Evolutionary conservation across 805 yeast species (phyloP), one percentile per base, ranked within the genome.

Genomic region (Suhomyces sp.): DNA sequence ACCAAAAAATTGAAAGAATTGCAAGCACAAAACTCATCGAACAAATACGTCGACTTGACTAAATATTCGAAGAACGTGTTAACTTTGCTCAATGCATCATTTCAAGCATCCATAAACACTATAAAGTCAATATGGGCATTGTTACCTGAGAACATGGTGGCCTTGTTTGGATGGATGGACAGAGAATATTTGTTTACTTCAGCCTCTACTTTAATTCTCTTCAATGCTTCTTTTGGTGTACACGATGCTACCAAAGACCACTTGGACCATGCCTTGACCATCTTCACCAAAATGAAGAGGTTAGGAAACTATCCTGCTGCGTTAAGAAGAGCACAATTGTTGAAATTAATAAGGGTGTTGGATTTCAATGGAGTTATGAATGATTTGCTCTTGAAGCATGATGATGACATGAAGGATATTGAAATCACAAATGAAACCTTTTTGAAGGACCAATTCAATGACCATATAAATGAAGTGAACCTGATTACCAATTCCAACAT

Each of bases 81-180:
- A n/a, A 76, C 85, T 0, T 63, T 84, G 28, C 60, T 84, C 43
- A 84, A 83, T 55, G 81, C 88, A 3, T 81, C 90, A 0, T 79
- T 84, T 54, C 91, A 83, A 52, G 91, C 88, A 0, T 82, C 90
- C 0, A 81, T 84, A 30, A 83, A 83, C 51, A 79, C 88, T 0
- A 76, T 84, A 25, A 67, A 86, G 43, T 77, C 83, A 0, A 62
- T 84, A 3, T 83, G 91, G 91, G 79, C 83, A 0, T 62, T 84
- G 30, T 66, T 81, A 53, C 86, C 84, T 0, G 84, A 81, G 38
- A 83, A 82, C 45, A 81, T 82, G 88, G 81, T 84, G n/a, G 91
- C 95, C 0, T 58, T 83, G 28, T 84, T 84, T 60, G 93, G 95
- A 2, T 84, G 86, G 68, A 83, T 84, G 91, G 95, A 84, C 53